Evolutionary conservation across 257 asterid species (phyloP), one percentile per base, ranked within the genome.

Genomic region (Forsythia suspensa): DNA sequence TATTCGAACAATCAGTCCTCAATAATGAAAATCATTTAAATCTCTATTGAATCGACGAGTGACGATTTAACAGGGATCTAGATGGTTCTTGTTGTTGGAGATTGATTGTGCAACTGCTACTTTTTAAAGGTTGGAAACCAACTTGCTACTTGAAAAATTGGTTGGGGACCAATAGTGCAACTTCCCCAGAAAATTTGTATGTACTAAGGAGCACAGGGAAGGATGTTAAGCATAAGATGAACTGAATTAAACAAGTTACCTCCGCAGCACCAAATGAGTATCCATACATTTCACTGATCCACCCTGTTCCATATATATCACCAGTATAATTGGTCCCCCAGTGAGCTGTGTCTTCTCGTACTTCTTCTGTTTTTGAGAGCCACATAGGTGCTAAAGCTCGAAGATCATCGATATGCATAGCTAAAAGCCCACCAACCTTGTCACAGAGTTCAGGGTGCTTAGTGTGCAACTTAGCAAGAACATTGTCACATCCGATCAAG

Each of bases 201-300:
- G 70, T 63, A 29, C 39, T 63, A 15, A 24, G 39, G 16, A 24
- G 70, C 39, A 63, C 70, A 3, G 5, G 70, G 40, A 63, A 21
- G 40, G 70, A 3, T 29, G 34, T 5, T 21, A 24, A 57, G 66
- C 66, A 57, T n/a, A 18, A 55, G 65, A 16, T 55, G 18, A 20
- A 20, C 37, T 0, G 69, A 63, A 3, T 21, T 0, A 24, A 61
- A 63, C 70, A 34, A 21, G 37, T 63, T 85, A 87, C 99, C 98
- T 96, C 99, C 4, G 99, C 98, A 69, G 99, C 99, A 9, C 99
- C 99, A 86, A 92, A 96, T 44, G 99, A 96, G 88, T 96, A 96
- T 39, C 99, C 99, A 84, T 96, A 96, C 99, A 96, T 96, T 86
- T 96, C 99, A 85, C 99, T 96, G 79, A 96, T 96, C 99, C 99